Base-by-base conservation (phyloP, 306 rosid species). In the Corylus heterophylla region DNA sequence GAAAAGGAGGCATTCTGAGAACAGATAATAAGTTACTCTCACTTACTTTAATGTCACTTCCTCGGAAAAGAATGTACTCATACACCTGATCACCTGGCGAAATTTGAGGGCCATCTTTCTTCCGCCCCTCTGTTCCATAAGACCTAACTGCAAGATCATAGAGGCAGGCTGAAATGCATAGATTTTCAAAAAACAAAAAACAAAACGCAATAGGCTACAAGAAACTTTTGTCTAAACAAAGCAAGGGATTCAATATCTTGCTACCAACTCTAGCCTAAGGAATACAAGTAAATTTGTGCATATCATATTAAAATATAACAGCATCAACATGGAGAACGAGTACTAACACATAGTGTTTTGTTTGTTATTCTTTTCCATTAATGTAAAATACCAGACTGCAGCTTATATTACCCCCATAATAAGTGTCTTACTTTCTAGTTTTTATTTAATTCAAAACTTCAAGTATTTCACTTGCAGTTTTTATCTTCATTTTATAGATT, bases 71-170 rank as follows among this genome's bases (percentile, higher is more conserved):
- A 79, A 91, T 88, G 85, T 85, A 91, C 22, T 91, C 98, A 76
- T 76, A 93, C 86, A 89, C 86, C 84, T 86, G 87, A 31, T 89
- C 92, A 73, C 73, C 82, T 37, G 98, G 90, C 76, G 87, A 88
- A 87, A 93, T 74, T 82, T 93, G 92, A 44, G 87, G 86, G 25
- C 93, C 94, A 85, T 93, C 93, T 50, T 81, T 88, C 81, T 84
- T 87, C 56, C 97, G 81, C 75, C 94, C 97, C 86, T 93, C 97
- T 8, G 98, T 91, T 80, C 98, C 96, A 70, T 78, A 89, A 22
- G 94, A 91, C 74, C 86, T 86, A 72, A 93, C 98, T 93, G 91
- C 58, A 87, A 87, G 42, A 44, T 78, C 86, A 80, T 12, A 66
- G 8, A 54, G 8, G 44, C 49, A 58, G 73, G 44, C 80, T 9